phyloP scores from a whole-genome alignment of 2,329 filamentous ascomycete species.

The Aspergillus jensenii region DNA sequence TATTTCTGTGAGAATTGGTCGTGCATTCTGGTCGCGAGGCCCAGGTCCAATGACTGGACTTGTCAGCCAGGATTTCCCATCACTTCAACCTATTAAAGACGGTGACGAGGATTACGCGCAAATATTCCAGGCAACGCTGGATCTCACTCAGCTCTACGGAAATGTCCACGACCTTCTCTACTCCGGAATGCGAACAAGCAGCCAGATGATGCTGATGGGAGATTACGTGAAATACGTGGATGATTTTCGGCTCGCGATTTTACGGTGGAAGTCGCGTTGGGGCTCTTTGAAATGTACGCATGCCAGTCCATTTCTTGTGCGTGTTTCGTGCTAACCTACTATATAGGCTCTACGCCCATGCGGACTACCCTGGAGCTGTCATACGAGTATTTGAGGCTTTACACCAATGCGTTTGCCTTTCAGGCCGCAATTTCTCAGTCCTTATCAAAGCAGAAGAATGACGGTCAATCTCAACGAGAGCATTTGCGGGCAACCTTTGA shows the following conservation, averaged over 20 bases:
- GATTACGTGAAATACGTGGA: constrained; percentile 75
- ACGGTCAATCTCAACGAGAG: constrained; percentile 38
- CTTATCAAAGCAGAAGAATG: constrained; percentile 38
- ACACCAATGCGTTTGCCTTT: constrained; percentile 74
- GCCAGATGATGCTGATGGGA: constrained; percentile 68
- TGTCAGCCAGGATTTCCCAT: constrained; percentile 66
- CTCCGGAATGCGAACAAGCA: constrained; percentile 67
- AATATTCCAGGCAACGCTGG: constrained; percentile 69
- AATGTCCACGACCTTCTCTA: constrained; percentile 74
- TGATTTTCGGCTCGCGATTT: constrained; percentile 67
- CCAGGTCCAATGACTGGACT: constrained; percentile 67
- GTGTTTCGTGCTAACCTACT: constrained; percentile 13
- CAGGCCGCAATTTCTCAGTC: constrained; percentile 65
- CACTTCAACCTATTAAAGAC: constrained; percentile 57
- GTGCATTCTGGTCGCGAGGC: constrained; percentile 72
- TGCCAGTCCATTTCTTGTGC: not conserved
- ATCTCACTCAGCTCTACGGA: constrained; percentile 69
- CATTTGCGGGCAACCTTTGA: constrained; percentile 48
- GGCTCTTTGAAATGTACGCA: constrained; percentile 61
- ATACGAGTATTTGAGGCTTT: constrained; percentile 71
- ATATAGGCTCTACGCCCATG: constrained; percentile 60
- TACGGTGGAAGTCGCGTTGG: constrained; percentile 71
- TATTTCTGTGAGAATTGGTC: constrained; percentile 69
- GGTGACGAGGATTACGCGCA: constrained; percentile 67
- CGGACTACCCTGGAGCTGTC: constrained; percentile 68